phyloP scores from a whole-genome alignment of 208 protist genomes.

The Crithidia bombi region DNA sequence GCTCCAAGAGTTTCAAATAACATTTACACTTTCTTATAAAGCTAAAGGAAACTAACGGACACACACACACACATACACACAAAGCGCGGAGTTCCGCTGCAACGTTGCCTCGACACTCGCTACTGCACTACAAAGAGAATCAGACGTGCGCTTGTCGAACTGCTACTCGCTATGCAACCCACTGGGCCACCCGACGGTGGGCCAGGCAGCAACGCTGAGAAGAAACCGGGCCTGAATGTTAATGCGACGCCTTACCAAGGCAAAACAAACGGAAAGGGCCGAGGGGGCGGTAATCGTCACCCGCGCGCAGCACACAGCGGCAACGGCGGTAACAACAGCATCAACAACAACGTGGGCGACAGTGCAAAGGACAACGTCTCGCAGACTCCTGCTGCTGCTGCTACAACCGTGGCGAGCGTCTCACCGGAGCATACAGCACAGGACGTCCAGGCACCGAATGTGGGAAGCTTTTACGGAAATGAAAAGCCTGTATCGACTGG shows the following conservation, averaged over 20 bases:
- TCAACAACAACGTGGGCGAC: neutral
- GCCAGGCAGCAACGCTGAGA: neutral
- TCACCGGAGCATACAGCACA: constrained; percentile 15
- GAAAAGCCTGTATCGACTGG: constrained; percentile 9
- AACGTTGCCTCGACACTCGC: neutral
- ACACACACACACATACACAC: neutral
- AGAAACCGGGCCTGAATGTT: constrained; percentile 4
- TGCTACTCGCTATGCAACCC: constrained; percentile 15
- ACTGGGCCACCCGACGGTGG: constrained; percentile 6
- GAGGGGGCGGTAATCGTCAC: constrained; percentile 13
- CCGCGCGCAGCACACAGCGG: neutral
- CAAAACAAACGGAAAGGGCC: neutral
- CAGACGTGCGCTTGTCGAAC: too few relatives aligned
- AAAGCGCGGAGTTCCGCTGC: neutral
- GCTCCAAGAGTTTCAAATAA: too few relatives aligned
- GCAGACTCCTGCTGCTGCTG: neutral
- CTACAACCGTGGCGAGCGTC: neutral
- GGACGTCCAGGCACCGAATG: constrained; percentile 35
- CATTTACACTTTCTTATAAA: too few relatives aligned
- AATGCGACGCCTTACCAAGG: constrained; percentile 15
- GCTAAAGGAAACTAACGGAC: neutral
- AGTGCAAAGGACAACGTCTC: neutral
- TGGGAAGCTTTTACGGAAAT: constrained; percentile 31
- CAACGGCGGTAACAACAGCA: constrained; percentile 4
- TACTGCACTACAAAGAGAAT: too few relatives aligned